Base-by-base conservation (phyloP, 179 eudicot species). In the Corrigiola litoralis region DNA sequence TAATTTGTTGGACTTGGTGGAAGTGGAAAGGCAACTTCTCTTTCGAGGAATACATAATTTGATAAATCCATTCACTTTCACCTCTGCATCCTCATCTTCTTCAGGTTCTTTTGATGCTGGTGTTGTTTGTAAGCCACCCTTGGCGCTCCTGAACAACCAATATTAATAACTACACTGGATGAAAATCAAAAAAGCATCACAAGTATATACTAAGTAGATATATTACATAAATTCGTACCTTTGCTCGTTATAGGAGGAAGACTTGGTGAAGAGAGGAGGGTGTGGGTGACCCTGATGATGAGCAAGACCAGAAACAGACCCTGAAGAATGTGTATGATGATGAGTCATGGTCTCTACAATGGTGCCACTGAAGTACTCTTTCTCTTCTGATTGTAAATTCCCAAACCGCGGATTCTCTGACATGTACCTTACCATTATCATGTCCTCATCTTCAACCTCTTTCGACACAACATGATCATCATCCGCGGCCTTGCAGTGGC, bases 371-470 rank as follows among this genome's bases (percentile, higher is more conserved):
- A 89, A 92, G 33, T 84, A 92, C 83, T 85, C 98, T 61, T 84
- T 92, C 73, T 90, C 98, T 68, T 92, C 87, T 0, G 83, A 68
- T 45, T 85, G 92, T 50, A 78, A 64, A 47, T 84, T 84, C 69
- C 98, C 92, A 25, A 92, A 92, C 74, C 96, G 41, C 1, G 98
- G 98, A 68, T 92, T 90, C 75, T 89, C 96, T 16, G 98, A 85
- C 90, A 92, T 90, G 67, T 72, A 90, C 59, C 74, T 76, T 0
- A 89, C 84, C 85, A 82, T 84, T 44, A 70, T 72, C 63, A 71
- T 84, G 51, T 81, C 90, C 55, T 79, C 87, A 33, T 72, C 87
- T 18, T 60, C 84, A 38, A 48, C 75, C 53, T 32, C 70, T 37
- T 32, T 70, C 27, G 32, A 59, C 38, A 8, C 29, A n/a, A 10